These are phyloP conservation scores for Cladosporium colombiae DNA, from an alignment of 2,329 filamentous ascomycete genomes.

Conservation along the genomic window DNA sequence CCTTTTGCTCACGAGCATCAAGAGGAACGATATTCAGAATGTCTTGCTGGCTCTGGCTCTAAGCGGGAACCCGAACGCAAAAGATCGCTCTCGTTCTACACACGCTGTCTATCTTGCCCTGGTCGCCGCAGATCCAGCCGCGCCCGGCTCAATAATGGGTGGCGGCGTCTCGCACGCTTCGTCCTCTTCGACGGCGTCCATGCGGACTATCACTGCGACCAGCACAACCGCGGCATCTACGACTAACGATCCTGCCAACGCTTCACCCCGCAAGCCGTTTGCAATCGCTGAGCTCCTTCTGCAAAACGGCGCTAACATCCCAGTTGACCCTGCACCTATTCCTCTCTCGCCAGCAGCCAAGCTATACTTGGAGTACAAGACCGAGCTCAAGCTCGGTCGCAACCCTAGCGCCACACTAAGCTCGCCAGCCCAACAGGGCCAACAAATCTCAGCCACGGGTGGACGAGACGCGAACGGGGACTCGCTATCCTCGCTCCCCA, in stretches of 20 bases:
- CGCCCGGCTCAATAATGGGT: constrained; percentile 62
- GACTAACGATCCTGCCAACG: constrained; percentile 37
- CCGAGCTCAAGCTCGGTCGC: constrained; percentile 47
- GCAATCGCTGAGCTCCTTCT: constrained; percentile 86
- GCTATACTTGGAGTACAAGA: constrained; percentile 79
- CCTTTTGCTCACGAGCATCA: constrained; percentile 85
- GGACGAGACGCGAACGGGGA: constrained; percentile 49
- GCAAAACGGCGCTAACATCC: constrained; percentile 92
- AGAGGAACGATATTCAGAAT: constrained; percentile 92
- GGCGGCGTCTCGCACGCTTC: constrained; percentile 28
- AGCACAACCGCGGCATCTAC: constrained; percentile 30
- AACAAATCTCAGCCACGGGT: constrained; percentile 4
- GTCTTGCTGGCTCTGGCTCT: constrained; percentile 89
- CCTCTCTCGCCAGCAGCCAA: constrained; percentile 79
- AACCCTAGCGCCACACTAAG: background rate
- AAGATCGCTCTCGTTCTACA: constrained; percentile 83
- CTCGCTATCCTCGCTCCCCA: constrained; percentile 63
- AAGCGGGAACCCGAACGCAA: constrained; percentile 80
- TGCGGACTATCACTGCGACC: constrained; percentile 27
- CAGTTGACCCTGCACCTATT: constrained; percentile 72
- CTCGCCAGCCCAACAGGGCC: constrained; percentile 6
- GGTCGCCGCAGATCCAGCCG: constrained; percentile 86
- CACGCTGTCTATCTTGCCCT: constrained; percentile 89
- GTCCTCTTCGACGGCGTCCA: constrained; percentile 42
- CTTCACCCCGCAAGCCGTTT: constrained; percentile 61